Conservation (phyloP, 2,329 filamentous ascomycete species). For the Fusarium tricinctum region DNA sequence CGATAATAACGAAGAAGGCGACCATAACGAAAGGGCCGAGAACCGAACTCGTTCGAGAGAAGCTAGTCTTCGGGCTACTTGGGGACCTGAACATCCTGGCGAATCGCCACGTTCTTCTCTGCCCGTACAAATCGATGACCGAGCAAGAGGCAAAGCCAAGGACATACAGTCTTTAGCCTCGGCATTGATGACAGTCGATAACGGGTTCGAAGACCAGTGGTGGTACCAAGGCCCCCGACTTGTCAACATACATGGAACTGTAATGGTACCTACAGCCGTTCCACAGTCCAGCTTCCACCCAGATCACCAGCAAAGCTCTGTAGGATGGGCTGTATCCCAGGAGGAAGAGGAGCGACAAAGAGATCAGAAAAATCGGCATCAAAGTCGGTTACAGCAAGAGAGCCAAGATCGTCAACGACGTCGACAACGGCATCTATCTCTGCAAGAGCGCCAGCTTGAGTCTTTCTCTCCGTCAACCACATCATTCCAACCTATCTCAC, state of each 20-base stretch:
- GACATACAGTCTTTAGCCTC: slow-evolving; percentile 65
- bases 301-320: slow-evolving; percentile 29
- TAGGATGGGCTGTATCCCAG: slow-evolving; percentile 37
- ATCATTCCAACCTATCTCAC: slow-evolving; percentile 33
- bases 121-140: slow-evolving; percentile 51
- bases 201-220: slow-evolving; percentile 71
- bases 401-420: slow-evolving; percentile 12
- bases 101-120: slow-evolving; percentile 14
- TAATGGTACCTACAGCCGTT: slow-evolving; percentile 37
- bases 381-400: slow-evolving; percentile 19
- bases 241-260: slow-evolving; percentile 44
- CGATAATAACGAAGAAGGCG: slow-evolving; percentile 29
- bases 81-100: slow-evolving; percentile 37
- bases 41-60: slow-evolving; percentile 19
- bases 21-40: slow-evolving; percentile 8
- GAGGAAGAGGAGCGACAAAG: slow-evolving; percentile 22
- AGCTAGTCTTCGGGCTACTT: slow-evolving; percentile 38
- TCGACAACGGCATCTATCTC: slow-evolving; percentile 28
- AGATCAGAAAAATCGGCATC: slow-evolving; percentile 12
- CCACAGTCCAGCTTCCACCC: slow-evolving; percentile 29
- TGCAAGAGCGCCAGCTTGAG: slow-evolving; percentile 26
- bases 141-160: slow-evolving; percentile 40
- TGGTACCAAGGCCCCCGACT: slow-evolving; percentile 64
- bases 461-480: slow-evolving; percentile 27
- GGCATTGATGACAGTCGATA: slow-evolving; percentile 70